Evolutionary conservation across 169 alveolate species (phyloP).

Genomic region (Cryptosporidium andersoni): DNA sequence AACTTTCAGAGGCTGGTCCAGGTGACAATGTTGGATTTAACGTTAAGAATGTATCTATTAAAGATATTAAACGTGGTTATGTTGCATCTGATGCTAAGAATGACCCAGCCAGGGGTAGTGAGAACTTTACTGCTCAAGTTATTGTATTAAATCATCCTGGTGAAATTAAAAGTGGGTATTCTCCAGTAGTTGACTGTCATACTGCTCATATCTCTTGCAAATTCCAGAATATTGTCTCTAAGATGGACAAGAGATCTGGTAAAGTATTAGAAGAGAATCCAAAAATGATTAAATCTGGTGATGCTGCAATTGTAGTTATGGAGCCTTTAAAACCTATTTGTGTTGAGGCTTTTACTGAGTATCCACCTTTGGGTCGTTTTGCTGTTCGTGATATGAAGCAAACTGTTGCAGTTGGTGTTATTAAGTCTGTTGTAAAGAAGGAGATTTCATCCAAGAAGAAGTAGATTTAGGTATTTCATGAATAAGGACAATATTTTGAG

Average conservation of each 20-base stretch:
- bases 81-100: constrained; percentile 96
- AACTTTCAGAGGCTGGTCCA: constrained; percentile 95
- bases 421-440: constrained; percentile 95
- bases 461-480: not conserved
- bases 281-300: constrained; percentile 94
- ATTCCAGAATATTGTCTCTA: constrained; percentile 90
- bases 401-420: constrained; percentile 99
- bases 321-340: constrained; percentile 96
- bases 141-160: constrained; percentile 97
- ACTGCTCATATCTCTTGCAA: constrained; percentile 98
- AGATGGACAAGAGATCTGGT: constrained; percentile 97
- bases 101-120: constrained; percentile 97
- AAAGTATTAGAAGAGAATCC: constrained; percentile 95
- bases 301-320: constrained; percentile 94
- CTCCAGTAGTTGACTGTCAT: constrained; percentile 98
- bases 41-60: constrained; percentile 93
- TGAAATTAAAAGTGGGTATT: constrained; percentile 95
- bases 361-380: constrained; percentile 98
- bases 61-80: constrained; percentile 94
- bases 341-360: constrained; percentile 94
- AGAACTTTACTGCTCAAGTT: constrained; percentile 93
- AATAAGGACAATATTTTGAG: not conserved
- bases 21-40: constrained; percentile 99
- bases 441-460: constrained; percentile 85
- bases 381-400: constrained; percentile 98